These are phyloP conservation scores for Debaryomyces hansenii DNA, from an alignment of 805 yeast species.

Conservation along the genomic window DNA sequence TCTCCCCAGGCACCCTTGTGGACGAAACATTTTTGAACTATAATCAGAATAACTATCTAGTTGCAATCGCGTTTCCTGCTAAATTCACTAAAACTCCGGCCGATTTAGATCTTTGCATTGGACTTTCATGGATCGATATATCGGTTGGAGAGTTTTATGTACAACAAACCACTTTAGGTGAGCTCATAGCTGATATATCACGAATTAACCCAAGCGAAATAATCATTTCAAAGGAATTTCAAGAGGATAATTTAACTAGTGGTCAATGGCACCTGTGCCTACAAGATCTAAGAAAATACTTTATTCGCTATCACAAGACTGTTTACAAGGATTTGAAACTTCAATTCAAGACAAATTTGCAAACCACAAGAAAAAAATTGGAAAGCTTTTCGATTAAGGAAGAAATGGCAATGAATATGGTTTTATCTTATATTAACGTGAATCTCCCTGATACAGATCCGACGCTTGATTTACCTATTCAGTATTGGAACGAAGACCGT, in stretches of 20 bases:
- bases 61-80: conserved; percentile 63
- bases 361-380: conserved; percentile 31
- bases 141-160: conserved; percentile 78
- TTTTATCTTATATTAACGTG: conserved; percentile 64
- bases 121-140: conserved; percentile 86
- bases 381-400: conserved; percentile 43
- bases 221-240: conserved; percentile 51
- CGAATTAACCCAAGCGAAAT: conserved; percentile 84
- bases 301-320: conserved; percentile 51
- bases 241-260: conserved; percentile 34
- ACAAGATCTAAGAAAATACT: conserved; percentile 58
- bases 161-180: conserved; percentile 59
- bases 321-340: conserved; percentile 30
- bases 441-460: conserved; percentile 70
- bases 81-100: conserved; percentile 36
- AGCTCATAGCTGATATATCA: conserved; percentile 68
- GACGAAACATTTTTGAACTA: conserved; percentile 82
- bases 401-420: conserved; percentile 59
- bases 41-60: conserved; percentile 66
- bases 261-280: conserved; percentile 60
- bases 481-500: conserved; percentile 49
- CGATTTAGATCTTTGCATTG: conserved; percentile 50
- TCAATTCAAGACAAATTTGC: conserved; percentile 34
- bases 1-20: conserved; percentile 90
- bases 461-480: conserved; percentile 65